A percentile compares a stretch with the other conserved stretches of the same genome.
phyloP scores from a whole-genome alignment of 1,284 basidiomycete genomes.

The Trametes sp. region DNA sequence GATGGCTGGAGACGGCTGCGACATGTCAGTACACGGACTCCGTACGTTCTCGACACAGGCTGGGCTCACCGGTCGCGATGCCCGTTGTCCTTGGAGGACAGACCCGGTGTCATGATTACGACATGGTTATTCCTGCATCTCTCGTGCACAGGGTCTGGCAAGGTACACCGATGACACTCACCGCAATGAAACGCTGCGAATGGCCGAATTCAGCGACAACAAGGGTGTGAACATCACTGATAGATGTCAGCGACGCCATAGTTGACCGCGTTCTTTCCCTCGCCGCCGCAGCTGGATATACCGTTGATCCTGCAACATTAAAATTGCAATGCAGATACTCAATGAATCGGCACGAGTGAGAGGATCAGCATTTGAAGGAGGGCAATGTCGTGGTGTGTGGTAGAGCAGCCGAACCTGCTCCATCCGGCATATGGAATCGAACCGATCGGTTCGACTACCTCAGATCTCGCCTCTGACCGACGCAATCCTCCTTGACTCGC shows the following conservation, averaged over 20 bases:
- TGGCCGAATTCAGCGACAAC: not conserved
- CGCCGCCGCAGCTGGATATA: not conserved
- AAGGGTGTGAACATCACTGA: slow-evolving; percentile 6
- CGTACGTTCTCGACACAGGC: not conserved
- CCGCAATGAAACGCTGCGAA: not conserved
- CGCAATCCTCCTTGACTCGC: not conserved
- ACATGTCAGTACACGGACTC: not conserved
- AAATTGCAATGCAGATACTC: not conserved
- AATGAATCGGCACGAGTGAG: not conserved
- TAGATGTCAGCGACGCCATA: slow-evolving; percentile 9
- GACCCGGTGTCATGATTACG: not conserved
- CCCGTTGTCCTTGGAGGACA: not conserved
- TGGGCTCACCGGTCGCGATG: not conserved
- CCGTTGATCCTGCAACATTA: not conserved
- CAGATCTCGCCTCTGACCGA: not conserved
- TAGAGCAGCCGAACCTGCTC: too few relatives aligned
- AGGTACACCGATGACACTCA: not conserved
- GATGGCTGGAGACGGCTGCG: not conserved
- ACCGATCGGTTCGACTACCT: not conserved
- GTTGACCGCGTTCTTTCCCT: too few relatives aligned
- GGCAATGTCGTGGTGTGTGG: not conserved
- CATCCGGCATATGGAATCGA: slow-evolving; percentile 1
- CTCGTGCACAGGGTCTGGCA: not conserved
- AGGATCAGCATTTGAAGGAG: not conserved
- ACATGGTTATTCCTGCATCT: not conserved